phyloP scores from a whole-genome alignment of 2,329 filamentous ascomycete species.

The Ophiostoma piceae region DNA sequence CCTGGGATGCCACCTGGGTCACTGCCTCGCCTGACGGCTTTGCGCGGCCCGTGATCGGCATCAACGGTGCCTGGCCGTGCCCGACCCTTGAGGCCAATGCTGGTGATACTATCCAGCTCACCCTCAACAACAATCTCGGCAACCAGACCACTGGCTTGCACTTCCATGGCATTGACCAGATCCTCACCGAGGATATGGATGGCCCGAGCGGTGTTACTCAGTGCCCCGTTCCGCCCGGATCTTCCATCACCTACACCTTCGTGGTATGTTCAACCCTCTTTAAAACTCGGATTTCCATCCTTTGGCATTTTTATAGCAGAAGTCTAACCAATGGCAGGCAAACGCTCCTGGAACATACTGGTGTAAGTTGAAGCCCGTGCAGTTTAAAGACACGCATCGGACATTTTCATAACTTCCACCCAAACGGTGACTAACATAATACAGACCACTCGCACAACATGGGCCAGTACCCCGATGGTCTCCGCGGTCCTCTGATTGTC shows the following conservation, averaged over 20 bases:
- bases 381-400: neutral
- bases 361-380: constrained; percentile 35
- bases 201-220: constrained; percentile 52
- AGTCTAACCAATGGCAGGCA: constrained; percentile 7
- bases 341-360: constrained; percentile 42
- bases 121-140: constrained; percentile 46
- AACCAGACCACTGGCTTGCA: constrained; percentile 49
- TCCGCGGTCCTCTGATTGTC: constrained; percentile 57
- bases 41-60: constrained; percentile 41
- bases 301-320: constrained; percentile 34
- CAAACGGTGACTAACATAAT: neutral
- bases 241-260: constrained; percentile 50
- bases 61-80: constrained; percentile 59
- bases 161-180: constrained; percentile 57
- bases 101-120: constrained; percentile 48
- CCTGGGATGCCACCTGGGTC: constrained; percentile 42
- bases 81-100: constrained; percentile 49
- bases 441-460: constrained; percentile 58
- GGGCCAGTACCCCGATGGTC: constrained; percentile 63
- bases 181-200: constrained; percentile 53
- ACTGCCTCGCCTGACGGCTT: constrained; percentile 37
- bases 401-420: neutral
- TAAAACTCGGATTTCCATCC: neutral
- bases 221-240: constrained; percentile 48
- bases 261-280: constrained; percentile 24